Evolutionary conservation across 73 alveolate genomes (phyloP).

Genomic region (Uronychia setigera): DNA sequence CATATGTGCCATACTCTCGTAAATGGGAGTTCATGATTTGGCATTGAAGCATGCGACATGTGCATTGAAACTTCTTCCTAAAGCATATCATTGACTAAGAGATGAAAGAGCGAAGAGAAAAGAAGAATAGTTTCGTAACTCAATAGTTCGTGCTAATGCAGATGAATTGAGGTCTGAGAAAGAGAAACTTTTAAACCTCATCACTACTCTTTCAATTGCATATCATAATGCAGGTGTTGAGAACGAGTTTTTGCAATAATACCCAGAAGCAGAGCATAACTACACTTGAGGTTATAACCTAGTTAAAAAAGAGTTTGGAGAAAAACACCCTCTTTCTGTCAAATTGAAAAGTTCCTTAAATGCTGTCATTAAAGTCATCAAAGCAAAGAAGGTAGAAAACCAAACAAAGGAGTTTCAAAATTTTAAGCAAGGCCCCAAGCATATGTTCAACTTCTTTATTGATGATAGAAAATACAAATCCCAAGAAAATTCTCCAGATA

Average conservation of each 20-base stretch:
- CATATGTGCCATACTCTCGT: slow-evolving; percentile 67
- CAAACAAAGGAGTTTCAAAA: too few species aligned
- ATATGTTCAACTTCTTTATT: neutral
- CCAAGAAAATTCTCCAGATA: too few species aligned
- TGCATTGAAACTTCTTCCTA: slow-evolving; percentile 44
- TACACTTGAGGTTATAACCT: neutral
- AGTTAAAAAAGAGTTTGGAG: neutral
- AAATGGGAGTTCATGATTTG: slow-evolving; percentile 34
- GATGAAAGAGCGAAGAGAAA: neutral
- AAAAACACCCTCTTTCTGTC: neutral
- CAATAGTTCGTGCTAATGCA: neutral
- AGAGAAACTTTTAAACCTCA: neutral
- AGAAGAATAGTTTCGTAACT: neutral
- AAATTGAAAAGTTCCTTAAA: neutral
- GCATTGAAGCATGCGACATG: slow-evolving; percentile 40
- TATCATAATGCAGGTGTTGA: neutral
- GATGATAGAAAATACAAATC: too few species aligned
- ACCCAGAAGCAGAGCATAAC: neutral
- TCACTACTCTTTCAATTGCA: neutral
- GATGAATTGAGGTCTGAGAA: slow-evolving; percentile 2
- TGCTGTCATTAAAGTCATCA: neutral
- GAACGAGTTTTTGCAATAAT: neutral
- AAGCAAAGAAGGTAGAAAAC: too few species aligned
- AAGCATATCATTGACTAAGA: slow-evolving; percentile 12
- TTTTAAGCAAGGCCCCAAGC: neutral